Evolutionary conservation across 208 protist genomes (phyloP), one percentile per base, ranked within the genome.

Genomic region (Herpetomonas tarakana): DNA sequence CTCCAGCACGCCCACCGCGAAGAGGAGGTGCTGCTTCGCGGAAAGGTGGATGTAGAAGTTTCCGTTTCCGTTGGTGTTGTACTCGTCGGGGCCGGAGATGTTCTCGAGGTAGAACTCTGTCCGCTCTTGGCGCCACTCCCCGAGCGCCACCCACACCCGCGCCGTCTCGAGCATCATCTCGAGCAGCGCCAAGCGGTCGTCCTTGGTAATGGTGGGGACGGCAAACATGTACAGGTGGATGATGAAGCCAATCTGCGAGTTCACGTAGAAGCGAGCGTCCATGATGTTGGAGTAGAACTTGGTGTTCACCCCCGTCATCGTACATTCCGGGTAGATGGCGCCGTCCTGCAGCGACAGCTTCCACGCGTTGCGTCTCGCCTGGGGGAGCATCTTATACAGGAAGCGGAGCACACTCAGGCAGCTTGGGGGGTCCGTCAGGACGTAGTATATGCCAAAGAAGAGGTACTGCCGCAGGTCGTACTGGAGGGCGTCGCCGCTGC

Each of bases 31-130:
- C 51, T 81, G 59, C 56, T 88, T 83, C n/a, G 83, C 90, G n/a
- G 83, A 91, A 45, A 96, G 75, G 60, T 92, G 73, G 44, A 92
- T 76, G 75, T 94, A 96, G 67, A 96, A 96, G 65, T 92, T 96
- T 38, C 86, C 86, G 1, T 76, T 80, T 4, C 76, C 71, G 55
- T 72, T 81, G 45, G 69, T 77, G 62, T 93, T 93, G 68, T 96
- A 91, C 64, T 88, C 75, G 68, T 96, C 90, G 6, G 81, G 71
- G 12, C 90, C 87, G 12, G 76, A 78, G 30, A 93, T 87, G 71
- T 92, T 92, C 57, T 96, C 86, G 7, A 96, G 59, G 45, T 83
- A 76, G 63, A 96, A 96, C 26, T 78, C 60, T 16, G 65, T 89
- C 41, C 77, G 68, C 50, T 74, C 74, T 41, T 96, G 78, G 26